Conservation (phyloP, 768 basidiomycete genomes). For the Boletus rex-veris region DNA sequence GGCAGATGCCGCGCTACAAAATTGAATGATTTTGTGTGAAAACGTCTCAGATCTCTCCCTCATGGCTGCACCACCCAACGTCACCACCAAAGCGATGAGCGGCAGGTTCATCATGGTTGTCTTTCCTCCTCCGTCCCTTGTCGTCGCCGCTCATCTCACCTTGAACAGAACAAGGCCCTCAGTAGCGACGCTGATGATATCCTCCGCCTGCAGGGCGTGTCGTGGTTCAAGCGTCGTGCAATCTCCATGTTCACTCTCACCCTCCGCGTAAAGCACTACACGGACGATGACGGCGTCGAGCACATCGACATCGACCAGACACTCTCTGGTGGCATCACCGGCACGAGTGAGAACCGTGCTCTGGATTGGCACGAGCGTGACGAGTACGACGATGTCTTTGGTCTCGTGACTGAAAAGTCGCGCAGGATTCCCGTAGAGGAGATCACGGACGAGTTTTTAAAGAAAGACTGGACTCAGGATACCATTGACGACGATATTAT, state of each 20-base stretch:
- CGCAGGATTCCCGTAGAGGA: constrained; percentile 49
- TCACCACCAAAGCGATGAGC: constrained; percentile 56
- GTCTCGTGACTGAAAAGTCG: constrained; percentile 51
- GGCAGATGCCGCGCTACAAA: no score
- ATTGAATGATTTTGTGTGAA: neutral
- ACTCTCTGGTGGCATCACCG: constrained; percentile 58
- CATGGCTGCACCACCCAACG: constrained; percentile 64
- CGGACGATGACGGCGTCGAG: constrained; percentile 55
- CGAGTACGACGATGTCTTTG: constrained; percentile 62
- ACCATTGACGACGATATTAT: constrained; percentile 36
- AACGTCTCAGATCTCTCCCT: no score
- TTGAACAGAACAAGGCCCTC: constrained; percentile 60
- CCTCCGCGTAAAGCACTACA: constrained; percentile 61
- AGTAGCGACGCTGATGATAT: constrained; percentile 62
- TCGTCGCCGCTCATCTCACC: constrained; percentile 1
- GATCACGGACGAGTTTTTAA: constrained; percentile 42
- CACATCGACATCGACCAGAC: constrained; percentile 66
- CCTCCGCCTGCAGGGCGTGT: constrained; percentile 65
- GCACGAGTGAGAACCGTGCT: constrained; percentile 53
- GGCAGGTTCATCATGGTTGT: constrained; percentile 64
- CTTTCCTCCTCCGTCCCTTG: neutral
- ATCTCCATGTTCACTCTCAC: constrained; percentile 58
- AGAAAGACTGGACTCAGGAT: constrained; percentile 42
- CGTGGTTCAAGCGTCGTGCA: constrained; percentile 66
- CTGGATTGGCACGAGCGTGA: constrained; percentile 53